Evolutionary conservation across 2,329 filamentous ascomycete genomes (phyloP).

Genomic region (Cercospora sp.): DNA sequence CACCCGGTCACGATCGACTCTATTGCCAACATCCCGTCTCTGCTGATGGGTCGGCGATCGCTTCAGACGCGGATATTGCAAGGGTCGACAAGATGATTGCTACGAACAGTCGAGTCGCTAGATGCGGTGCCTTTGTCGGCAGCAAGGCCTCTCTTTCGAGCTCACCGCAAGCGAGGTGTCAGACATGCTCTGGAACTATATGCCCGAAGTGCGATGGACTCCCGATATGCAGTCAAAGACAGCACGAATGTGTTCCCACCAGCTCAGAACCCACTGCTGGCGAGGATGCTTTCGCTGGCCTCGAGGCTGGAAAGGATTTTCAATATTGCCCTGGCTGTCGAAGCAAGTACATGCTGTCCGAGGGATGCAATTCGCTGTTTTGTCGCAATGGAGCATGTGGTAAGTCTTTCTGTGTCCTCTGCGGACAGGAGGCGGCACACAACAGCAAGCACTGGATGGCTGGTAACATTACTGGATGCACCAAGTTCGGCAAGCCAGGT

Average conservation of each 20-base stretch:
- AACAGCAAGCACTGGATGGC: constrained; percentile 4
- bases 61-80: neutral
- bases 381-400: neutral
- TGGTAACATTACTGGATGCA: neutral
- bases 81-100: neutral
- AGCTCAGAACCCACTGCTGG: neutral
- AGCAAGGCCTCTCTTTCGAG: neutral
- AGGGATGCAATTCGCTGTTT: neutral
- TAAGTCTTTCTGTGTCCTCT: constrained; percentile 6
- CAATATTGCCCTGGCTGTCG: constrained; percentile 1
- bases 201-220: neutral
- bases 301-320: neutral
- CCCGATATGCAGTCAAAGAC: neutral
- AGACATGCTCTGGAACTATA: neutral
- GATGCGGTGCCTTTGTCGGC: neutral
- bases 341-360: neutral
- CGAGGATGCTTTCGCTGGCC: constrained; percentile 1
- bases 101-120: neutral
- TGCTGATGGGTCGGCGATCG: neutral
- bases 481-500: neutral
- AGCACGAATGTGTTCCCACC: neutral
- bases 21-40: constrained; percentile 1
- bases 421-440: constrained; percentile 5
- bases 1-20: neutral
- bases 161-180: neutral